A percentile compares a stretch with the other conserved stretches of the same genome.
Evolutionary conservation across 2,329 filamentous ascomycete genomes (phyloP).

Genomic region (Mollisia scopiformis): DNA sequence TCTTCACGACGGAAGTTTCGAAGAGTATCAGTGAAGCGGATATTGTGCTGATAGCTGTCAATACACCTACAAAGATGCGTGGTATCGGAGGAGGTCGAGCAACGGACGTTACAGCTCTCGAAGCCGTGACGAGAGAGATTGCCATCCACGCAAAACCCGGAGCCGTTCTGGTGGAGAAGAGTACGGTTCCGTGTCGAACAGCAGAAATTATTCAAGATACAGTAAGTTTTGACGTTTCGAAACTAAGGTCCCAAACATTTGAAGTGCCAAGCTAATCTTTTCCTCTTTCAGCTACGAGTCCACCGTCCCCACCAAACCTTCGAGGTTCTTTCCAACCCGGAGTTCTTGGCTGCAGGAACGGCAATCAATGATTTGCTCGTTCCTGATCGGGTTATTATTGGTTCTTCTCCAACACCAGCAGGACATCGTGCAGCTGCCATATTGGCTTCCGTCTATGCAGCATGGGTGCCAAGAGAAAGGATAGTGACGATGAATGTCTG

Average conservation of each 20-base stretch:
- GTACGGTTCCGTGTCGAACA: conserved; percentile 77
- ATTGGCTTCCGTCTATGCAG: conserved; percentile 67
- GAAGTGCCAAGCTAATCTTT: background rate
- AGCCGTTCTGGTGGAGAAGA: conserved; percentile 81
- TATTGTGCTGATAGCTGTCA: conserved; percentile 75
- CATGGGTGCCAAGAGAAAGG: conserved; percentile 68
- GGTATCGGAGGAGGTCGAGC: conserved; percentile 72
- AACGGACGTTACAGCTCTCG: conserved; percentile 73
- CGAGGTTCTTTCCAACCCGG: conserved; percentile 79
- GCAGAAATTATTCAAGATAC: conserved; percentile 71
- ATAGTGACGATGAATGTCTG: conserved; percentile 76
- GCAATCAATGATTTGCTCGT: conserved; percentile 71
- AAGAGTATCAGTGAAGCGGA: conserved; percentile 68
- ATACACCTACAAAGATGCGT: conserved; percentile 76
- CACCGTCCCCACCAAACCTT: conserved; percentile 68
- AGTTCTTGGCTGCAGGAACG: conserved; percentile 79
- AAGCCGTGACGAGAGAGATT: conserved; percentile 69
- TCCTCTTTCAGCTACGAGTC: conserved; percentile 50
- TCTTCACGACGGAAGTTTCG: conserved; percentile 72
- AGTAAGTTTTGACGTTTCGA: conserved; percentile 46
- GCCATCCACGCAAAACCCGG: conserved; percentile 67
- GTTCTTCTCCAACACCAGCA: conserved; percentile 61
- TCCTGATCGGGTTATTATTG: conserved; percentile 77
- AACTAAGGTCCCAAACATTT: background rate
- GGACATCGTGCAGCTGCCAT: conserved; percentile 65